Base-by-base conservation (phyloP, 371 early-diverging fungal genomes). In the Circinella minor region DNA sequence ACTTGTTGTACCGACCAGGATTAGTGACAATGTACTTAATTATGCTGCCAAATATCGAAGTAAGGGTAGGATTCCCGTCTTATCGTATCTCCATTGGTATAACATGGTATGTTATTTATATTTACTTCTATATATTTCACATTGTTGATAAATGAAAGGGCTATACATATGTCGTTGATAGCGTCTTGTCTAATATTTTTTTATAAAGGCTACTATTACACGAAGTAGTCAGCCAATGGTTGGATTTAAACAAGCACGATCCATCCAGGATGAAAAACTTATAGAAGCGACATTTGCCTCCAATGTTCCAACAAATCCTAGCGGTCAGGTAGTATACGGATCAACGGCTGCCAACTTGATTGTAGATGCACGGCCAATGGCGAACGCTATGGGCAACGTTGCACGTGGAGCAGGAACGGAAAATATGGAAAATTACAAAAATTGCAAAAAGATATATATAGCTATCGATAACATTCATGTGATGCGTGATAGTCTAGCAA, bases 381-480 rank as follows among this genome's bases (percentile, higher is more conserved):
- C 95, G 27, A 99, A 98, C 74, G 98, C 97, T 0, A 90, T 97
- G 62, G 98, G 93, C 8, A 96, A 97, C 76, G 91, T 91, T 0
- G 98, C 96, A 20, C 89, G 96, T 55, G 99, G 98, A 0, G 96
- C 96, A 17, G 99, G 99, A 3, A 92, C 94, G 7, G 98, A 98
- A 71, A 95, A 91, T 78, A 90, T 92, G 84, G 97, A 97, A 63
- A 90, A 97, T 71, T 99, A 99, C 76, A 82, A 88, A 57, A 90
- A 92, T 65, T 95, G 96, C 70, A 90, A 92, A 77, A 90, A 95
- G 63, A 84, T 83, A 61, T 96, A 93, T 74, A 86, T 95, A 73
- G 96, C 96, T 1, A 97, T 99, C 69, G 98, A 96, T 68, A 99
- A 99, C 74, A 99, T 99, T 71, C 99, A 99, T 73, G 97, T 97